Percentiles rank a stretch among this genome's conserved stretches.
Conservation (phyloP, 2,329 filamentous ascomycete species). For the Trichoderma sp. region DNA sequence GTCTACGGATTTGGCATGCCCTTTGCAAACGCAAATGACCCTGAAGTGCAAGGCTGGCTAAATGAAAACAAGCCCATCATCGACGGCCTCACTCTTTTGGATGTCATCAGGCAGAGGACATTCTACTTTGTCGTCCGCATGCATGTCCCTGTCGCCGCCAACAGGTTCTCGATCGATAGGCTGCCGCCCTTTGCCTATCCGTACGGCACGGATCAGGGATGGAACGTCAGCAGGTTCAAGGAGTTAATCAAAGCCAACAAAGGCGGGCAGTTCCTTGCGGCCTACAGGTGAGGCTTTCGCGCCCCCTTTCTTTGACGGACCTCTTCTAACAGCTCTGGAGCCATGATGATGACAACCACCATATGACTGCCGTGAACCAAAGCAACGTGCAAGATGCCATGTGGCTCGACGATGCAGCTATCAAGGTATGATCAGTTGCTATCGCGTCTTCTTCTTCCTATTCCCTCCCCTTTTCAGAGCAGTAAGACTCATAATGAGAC, state of each 20-base stretch:
- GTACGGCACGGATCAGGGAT: not conserved
- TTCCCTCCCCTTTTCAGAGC: too few species aligned
- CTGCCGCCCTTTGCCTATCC: not conserved
- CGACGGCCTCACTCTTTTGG: not conserved
- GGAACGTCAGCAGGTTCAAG: not conserved
- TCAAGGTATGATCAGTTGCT: not conserved
- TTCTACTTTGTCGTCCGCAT: not conserved
- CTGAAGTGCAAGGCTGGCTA: not conserved
- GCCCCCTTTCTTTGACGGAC: not conserved
- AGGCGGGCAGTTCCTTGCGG: not conserved
- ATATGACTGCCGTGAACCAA: conserved; percentile 22
- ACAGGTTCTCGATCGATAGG: not conserved
- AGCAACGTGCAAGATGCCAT: conserved; percentile 22
- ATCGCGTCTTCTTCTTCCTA: not conserved
- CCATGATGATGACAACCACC: conserved; percentile 8
- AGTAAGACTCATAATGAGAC: not conserved
- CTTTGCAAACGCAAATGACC: conserved; percentile 3
- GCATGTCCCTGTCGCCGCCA: too few species aligned
- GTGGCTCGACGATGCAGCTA: conserved; percentile 18
- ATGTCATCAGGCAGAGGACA: not conserved
- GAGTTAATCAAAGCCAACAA: not conserved
- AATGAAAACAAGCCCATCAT: not conserved
- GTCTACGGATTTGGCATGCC: not conserved
- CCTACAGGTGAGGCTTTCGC: not conserved
- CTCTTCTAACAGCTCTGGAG: not conserved